Percentiles rank a stretch among this genome's conserved stretches.
phyloP scores from a whole-genome alignment of 208 protist species.

The Crithidia expoeki region DNA sequence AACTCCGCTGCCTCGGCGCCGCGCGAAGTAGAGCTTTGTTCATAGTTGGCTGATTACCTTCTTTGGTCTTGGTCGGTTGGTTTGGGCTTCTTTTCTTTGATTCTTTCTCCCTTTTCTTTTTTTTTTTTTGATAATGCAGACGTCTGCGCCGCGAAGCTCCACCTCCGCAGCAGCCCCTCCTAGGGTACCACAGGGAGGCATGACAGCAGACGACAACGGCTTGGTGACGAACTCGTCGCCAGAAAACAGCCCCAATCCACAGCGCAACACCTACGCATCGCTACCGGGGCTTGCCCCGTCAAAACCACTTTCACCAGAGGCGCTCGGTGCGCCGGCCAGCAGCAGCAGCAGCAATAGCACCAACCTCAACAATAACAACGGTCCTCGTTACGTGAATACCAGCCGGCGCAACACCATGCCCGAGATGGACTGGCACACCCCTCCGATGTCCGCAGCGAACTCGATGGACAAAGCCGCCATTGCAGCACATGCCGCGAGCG shows the following conservation, averaged over 20 bases:
- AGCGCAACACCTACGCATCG: constrained; percentile 10
- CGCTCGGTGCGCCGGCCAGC: not conserved
- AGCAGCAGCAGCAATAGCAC: not conserved
- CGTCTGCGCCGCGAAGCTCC: not conserved
- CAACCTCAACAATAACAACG: too few relatives aligned
- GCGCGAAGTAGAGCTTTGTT: too few relatives aligned
- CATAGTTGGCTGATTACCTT: too few relatives aligned
- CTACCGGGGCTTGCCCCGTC: constrained; percentile 1
- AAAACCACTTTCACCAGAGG: not conserved
- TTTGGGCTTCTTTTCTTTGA: too few relatives aligned
- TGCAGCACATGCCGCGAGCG: constrained; percentile 18
- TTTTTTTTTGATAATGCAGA: constrained; percentile 2
- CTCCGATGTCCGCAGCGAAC: constrained; percentile 6
- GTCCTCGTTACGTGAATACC: not conserved
- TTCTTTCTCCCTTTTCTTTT: constrained; percentile 4
- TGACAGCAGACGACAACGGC: not conserved
- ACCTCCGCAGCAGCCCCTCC: not conserved
- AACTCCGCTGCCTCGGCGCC: too few relatives aligned
- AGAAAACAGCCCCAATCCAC: constrained; percentile 10
- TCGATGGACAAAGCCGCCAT: constrained; percentile 8
- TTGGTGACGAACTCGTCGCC: not conserved
- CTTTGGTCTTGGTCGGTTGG: too few relatives aligned
- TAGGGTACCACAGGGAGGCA: not conserved
- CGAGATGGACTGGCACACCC: constrained; percentile 4
- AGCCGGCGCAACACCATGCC: constrained; percentile 14